A percentile compares a stretch with the other conserved stretches of the same genome.
Evolutionary conservation across 192 early-diverging fungal genomes (phyloP).

Genomic region (Dissophora ornata): DNA sequence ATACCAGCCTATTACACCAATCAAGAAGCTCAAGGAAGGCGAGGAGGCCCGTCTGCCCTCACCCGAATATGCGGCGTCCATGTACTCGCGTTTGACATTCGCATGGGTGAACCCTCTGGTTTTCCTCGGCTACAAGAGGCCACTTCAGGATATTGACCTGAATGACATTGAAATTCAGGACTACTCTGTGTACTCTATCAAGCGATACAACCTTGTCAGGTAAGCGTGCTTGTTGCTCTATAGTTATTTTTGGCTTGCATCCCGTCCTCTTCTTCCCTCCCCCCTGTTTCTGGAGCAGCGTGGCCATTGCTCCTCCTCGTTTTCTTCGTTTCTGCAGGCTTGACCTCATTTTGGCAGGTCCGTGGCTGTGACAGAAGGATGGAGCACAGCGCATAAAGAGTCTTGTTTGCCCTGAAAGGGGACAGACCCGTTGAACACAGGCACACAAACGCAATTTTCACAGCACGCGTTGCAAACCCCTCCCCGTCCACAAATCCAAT

Average conservation of each 20-base stretch:
- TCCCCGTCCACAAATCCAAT: no score
- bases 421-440: no score
- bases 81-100: slow-evolving; percentile 52
- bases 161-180: slow-evolving; percentile 64
- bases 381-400: no score
- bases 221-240: slow-evolving; percentile 9
- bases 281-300: no score
- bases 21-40: slow-evolving; percentile 20
- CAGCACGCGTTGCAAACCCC: no score
- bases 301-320: no score
- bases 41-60: slow-evolving; percentile 22
- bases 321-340: no score
- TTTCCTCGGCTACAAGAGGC: slow-evolving; percentile 60
- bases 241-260: background rate
- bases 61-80: slow-evolving; percentile 42
- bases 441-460: no score
- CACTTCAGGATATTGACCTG: slow-evolving; percentile 72
- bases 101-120: slow-evolving; percentile 55
- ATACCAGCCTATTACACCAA: slow-evolving; percentile 2
- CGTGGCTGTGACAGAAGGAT: no score
- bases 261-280: no score
- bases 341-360: no score
- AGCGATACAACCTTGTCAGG: slow-evolving; percentile 32
- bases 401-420: no score
- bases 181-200: slow-evolving; percentile 27